Conservation (phyloP, 257 asterid species). For the Penstemon newberryi region DNA sequence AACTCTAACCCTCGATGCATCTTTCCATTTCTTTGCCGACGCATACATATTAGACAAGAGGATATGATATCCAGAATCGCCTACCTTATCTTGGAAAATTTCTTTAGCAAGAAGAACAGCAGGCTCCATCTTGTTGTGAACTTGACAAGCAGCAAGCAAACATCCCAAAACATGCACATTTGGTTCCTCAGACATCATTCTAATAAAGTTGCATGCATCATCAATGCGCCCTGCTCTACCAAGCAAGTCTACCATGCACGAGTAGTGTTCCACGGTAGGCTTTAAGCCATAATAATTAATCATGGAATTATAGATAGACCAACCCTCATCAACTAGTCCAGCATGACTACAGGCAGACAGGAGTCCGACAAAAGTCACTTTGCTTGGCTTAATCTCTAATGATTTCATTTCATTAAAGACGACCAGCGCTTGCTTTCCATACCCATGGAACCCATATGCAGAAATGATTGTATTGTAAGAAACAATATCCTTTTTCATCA, state of each 20-base stretch:
- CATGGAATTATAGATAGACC: slow-evolving; percentile 36
- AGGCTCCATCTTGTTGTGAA: slow-evolving; percentile 25
- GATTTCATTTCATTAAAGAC: slow-evolving; percentile 36
- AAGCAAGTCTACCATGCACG: slow-evolving; percentile 48
- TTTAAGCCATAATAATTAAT: slow-evolving; percentile 26
- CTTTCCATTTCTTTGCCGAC: slow-evolving; percentile 42
- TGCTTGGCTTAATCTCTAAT: slow-evolving; percentile 28
- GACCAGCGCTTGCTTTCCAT: slow-evolving; percentile 35
- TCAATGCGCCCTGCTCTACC: slow-evolving; percentile 44
- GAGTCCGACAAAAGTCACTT: slow-evolving; percentile 40
- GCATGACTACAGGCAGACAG: slow-evolving; percentile 43
- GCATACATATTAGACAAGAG: slow-evolving; percentile 44
- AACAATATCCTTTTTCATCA: slow-evolving; percentile 35
- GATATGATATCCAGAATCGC: slow-evolving; percentile 37
- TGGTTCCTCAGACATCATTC: slow-evolving; percentile 34
- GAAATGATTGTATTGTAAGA: slow-evolving; percentile 43
- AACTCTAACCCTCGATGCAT: slow-evolving; percentile 38
- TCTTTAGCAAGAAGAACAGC: slow-evolving; percentile 27
- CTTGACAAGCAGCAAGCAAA: slow-evolving; percentile 44
- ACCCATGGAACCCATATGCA: slow-evolving; percentile 41
- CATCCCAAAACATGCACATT: slow-evolving; percentile 37
- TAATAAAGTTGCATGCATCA: slow-evolving; percentile 38
- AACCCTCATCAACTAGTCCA: slow-evolving; percentile 38
- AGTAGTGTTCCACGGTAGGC: slow-evolving; percentile 42
- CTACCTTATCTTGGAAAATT: slow-evolving; percentile 30